These are phyloP conservation scores for Aspergillus alliaceus DNA, from an alignment of 2,329 filamentous ascomycete genomes.

Conservation along the genomic window DNA sequence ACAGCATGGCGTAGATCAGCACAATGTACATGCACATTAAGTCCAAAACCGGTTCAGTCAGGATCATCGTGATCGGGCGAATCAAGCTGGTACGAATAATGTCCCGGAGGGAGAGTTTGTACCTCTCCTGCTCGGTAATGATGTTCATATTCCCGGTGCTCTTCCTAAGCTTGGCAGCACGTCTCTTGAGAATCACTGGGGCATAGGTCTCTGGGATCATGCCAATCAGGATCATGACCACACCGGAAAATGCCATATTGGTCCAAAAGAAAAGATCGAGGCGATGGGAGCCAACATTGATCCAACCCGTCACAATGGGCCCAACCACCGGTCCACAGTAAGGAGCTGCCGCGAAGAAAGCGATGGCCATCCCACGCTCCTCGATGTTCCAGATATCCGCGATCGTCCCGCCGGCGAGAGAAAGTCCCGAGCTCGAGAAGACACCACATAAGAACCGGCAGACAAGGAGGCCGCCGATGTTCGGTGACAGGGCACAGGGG, in stretches of 20 bases:
- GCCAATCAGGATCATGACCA: constrained; percentile 23
- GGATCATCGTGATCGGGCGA: constrained; percentile 75
- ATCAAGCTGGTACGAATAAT: constrained; percentile 67
- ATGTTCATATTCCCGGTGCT: constrained; percentile 33
- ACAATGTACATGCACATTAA: constrained; percentile 75
- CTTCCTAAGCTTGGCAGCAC: constrained; percentile 31
- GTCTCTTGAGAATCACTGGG: constrained; percentile 33
- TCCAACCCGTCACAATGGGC: constrained; percentile 71
- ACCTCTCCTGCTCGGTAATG: constrained; percentile 33
- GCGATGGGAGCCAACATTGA: constrained; percentile 47
- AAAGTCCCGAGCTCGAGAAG: constrained; percentile 30
- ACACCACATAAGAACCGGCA: constrained; percentile 32
- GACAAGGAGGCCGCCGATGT: constrained; percentile 29
- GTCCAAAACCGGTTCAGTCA: constrained; percentile 50
- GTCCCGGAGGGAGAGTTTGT: constrained; percentile 24
- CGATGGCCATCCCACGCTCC: constrained; percentile 79
- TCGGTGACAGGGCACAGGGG: constrained; percentile 34
- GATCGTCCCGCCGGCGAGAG: constrained; percentile 30
- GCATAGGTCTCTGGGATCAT: constrained; percentile 38
- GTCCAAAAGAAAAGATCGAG: constrained; percentile 36
- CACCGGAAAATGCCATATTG: constrained; percentile 32
- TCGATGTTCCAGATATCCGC: constrained; percentile 73
- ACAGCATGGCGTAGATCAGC: constrained; percentile 48
- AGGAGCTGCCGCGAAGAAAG: constrained; percentile 72
- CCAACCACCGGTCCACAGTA: constrained; percentile 76